These are phyloP conservation scores for Aquilaria sinensis DNA, from an alignment of 345 rosid genomes.

Conservation along the genomic window DNA sequence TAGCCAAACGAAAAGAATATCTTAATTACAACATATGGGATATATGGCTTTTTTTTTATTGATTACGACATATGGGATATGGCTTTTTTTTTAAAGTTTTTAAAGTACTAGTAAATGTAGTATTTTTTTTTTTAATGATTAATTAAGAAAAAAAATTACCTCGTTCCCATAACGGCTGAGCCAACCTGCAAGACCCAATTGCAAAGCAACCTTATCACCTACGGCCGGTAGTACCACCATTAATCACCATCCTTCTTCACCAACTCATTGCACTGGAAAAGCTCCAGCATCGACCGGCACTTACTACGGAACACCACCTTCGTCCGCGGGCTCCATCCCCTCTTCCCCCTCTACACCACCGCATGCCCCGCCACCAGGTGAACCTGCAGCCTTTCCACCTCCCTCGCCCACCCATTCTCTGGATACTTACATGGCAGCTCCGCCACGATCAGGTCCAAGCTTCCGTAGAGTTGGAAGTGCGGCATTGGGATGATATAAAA, in stretches of 20 bases:
- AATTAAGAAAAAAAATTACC: conserved; percentile 29
- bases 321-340: conserved; percentile 48
- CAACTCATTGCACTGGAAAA: conserved; percentile 80
- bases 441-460: conserved; percentile 67
- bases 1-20: no score
- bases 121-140: no score
- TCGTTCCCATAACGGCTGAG: conserved; percentile 85
- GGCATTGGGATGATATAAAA: conserved; percentile 60
- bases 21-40: no score
- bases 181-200: conserved; percentile 68
- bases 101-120: background rate
- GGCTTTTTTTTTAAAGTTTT: no score
- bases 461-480: conserved; percentile 30
- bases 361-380: conserved; percentile 63
- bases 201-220: conserved; percentile 54
- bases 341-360: conserved; percentile 54
- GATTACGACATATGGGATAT: no score
- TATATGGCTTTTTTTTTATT: no score
- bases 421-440: conserved; percentile 75
- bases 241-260: conserved; percentile 60
- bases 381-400: conserved; percentile 73
- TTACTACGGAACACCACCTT: conserved; percentile 75
- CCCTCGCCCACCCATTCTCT: conserved; percentile 80
- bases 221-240: conserved; percentile 84
- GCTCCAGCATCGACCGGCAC: conserved; percentile 87